These are phyloP conservation scores for Spirogloea muscicola DNA, from an alignment of 139 green algal species.

Conservation along the genomic window DNA sequence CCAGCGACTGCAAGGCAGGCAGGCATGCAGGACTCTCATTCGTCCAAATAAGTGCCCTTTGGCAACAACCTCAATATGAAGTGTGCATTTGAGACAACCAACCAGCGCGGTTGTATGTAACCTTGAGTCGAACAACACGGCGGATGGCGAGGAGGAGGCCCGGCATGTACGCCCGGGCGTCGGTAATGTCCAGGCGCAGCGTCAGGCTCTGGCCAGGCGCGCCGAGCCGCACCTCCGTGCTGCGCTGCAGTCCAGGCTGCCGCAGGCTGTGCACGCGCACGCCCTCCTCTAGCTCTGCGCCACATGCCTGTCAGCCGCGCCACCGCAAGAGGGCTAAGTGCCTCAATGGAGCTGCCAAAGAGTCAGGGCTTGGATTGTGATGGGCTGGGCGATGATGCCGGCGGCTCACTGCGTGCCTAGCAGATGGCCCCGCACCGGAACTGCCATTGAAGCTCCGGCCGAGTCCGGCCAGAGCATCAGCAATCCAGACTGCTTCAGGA, in stretches of 20 bases:
- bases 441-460: no score
- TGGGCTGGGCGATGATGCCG: no score
- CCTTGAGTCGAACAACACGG: slow-evolving; percentile 10
- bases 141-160: slow-evolving; percentile 35
- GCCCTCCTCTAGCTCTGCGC: slow-evolving; percentile 15
- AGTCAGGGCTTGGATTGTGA: no score
- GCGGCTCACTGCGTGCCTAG: no score
- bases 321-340: no score
- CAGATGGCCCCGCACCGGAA: no score
- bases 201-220: not conserved
- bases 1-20: slow-evolving; percentile 17
- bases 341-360: no score
- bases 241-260: slow-evolving; percentile 10
- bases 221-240: slow-evolving; percentile 7
- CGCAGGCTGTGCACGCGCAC: slow-evolving; percentile 39
- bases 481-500: no score
- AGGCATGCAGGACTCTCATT: not conserved
- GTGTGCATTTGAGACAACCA: not conserved
- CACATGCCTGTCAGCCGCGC: no score
- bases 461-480: no score
- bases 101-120: not conserved
- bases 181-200: slow-evolving; percentile 10
- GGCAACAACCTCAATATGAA: not conserved
- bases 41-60: not conserved
- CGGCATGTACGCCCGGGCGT: slow-evolving; percentile 24